Evolutionary conservation across 371 early-diverging fungal species (phyloP).

Genomic region (Saksenaea vasiformis): DNA sequence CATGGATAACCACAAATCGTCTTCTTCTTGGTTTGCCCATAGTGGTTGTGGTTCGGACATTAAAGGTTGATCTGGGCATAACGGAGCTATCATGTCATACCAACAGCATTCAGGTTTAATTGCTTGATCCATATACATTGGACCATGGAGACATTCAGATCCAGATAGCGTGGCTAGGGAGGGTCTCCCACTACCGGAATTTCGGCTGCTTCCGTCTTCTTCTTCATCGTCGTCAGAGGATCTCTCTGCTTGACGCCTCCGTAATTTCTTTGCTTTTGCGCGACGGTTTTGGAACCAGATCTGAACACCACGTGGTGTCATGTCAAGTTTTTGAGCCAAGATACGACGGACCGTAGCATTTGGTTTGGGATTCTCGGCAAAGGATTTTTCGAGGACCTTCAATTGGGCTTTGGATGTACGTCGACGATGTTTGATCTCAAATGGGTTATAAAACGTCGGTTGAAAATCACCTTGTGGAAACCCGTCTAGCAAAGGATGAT

Average conservation of each 20-base stretch:
- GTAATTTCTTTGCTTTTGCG: slow-evolving; percentile 65
- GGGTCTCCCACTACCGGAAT: neutral
- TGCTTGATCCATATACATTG: no score
- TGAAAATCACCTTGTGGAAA: slow-evolving; percentile 18
- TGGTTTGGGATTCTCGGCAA: slow-evolving; percentile 65
- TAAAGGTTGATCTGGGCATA: neutral
- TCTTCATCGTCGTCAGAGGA: slow-evolving; percentile 3
- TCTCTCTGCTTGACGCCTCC: slow-evolving; percentile 19
- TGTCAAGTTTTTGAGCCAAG: slow-evolving; percentile 70
- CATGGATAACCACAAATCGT: slow-evolving; percentile 4
- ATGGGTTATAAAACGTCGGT: slow-evolving; percentile 37
- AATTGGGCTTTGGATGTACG: slow-evolving; percentile 67
- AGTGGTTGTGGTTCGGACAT: neutral
- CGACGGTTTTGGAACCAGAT: slow-evolving; percentile 95
- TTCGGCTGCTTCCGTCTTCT: slow-evolving; percentile 1
- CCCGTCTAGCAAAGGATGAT: slow-evolving; percentile 1
- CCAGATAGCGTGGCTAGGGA: neutral
- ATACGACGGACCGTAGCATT: slow-evolving; percentile 70
- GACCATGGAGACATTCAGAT: neutral
- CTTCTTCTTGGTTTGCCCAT: neutral
- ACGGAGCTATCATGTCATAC: neutral
- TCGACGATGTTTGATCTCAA: slow-evolving; percentile 57
- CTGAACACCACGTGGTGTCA: slow-evolving; percentile 84
- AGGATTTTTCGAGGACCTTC: slow-evolving; percentile 60
- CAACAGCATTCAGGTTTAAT: neutral